phyloP scores from a whole-genome alignment of 768 basidiomycete genomes.

The Leccinellum albellum region DNA sequence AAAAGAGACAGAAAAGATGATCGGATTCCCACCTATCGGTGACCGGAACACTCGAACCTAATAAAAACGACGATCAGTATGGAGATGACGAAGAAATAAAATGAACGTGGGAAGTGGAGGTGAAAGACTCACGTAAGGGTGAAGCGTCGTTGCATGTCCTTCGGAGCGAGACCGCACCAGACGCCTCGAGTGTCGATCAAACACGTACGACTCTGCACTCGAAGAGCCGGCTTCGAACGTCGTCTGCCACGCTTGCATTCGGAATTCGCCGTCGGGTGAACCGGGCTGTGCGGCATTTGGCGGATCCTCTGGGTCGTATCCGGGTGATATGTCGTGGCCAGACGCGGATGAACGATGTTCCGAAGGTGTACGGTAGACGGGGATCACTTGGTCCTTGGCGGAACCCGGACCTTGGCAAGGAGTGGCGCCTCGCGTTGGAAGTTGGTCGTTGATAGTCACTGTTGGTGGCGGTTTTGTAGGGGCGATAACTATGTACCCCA shows the following conservation, averaged over 20 bases:
- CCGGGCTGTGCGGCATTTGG: constrained; percentile 8
- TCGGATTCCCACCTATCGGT: constrained; percentile 27
- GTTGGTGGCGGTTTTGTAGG: constrained; percentile 28
- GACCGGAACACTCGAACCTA: constrained; percentile 29
- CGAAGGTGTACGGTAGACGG: constrained; percentile 20
- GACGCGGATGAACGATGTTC: constrained; percentile 18
- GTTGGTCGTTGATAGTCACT: constrained; percentile 17
- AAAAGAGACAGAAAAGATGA: neutral
- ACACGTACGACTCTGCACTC: constrained; percentile 23
- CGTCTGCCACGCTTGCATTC: constrained; percentile 22
- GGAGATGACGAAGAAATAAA: neutral
- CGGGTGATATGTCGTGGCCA: constrained; percentile 34
- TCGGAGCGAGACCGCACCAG: constrained; percentile 31
- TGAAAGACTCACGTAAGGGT: constrained; percentile 25
- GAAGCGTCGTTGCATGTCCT: constrained; percentile 21
- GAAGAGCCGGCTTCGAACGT: constrained; percentile 9
- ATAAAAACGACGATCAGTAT: constrained; percentile 5
- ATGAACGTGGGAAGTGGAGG: neutral
- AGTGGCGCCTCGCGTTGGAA: neutral
- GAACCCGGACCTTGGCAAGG: constrained; percentile 12
- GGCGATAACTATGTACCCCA: constrained; percentile 49
- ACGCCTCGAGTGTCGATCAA: constrained; percentile 26
- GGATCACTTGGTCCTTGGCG: constrained; percentile 24
- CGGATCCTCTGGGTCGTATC: constrained; percentile 38
- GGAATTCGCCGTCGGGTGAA: constrained; percentile 23